A percentile compares a stretch with the other conserved stretches of the same genome.
phyloP scores from a whole-genome alignment of 2,329 filamentous ascomycete species.

The Trichoderma sp. region DNA sequence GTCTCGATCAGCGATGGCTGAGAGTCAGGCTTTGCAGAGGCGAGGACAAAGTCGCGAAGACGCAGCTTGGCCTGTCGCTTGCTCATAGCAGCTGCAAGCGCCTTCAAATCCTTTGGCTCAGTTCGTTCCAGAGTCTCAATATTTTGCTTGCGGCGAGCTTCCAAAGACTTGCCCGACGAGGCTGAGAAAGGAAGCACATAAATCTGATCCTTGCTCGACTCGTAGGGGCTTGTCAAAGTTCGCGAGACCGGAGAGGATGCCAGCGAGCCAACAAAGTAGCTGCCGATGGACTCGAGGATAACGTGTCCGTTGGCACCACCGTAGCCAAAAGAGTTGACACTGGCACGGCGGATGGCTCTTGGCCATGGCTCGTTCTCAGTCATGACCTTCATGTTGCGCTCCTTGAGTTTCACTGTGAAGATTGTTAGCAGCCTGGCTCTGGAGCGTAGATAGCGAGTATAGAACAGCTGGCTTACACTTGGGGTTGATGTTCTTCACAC shows the following conservation, averaged over 20 bases:
- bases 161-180: slow-evolving; percentile 11
- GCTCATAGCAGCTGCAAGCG: slow-evolving; percentile 1
- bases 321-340: slow-evolving; percentile 25
- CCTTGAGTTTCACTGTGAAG: background rate
- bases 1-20: background rate
- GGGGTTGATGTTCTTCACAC: slow-evolving; percentile 20
- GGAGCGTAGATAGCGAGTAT: too few relatives aligned
- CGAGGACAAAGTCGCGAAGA: slow-evolving; percentile 2
- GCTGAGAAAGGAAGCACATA: slow-evolving; percentile 10
- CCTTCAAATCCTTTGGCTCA: background rate
- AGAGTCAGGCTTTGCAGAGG: background rate
- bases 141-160: slow-evolving; percentile 14
- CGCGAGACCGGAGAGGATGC: background rate
- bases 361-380: slow-evolving; percentile 13
- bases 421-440: background rate
- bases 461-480: slow-evolving; percentile 4
- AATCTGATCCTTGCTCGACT: background rate
- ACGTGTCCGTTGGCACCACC: slow-evolving; percentile 24
- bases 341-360: slow-evolving; percentile 9
- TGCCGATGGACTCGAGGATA: slow-evolving; percentile 25
- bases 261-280: slow-evolving; percentile 17
- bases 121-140: background rate
- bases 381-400: slow-evolving; percentile 19
- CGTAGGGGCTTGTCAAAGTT: background rate
- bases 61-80: slow-evolving; percentile 22